Evolutionary conservation across 345 rosid species (phyloP), one percentile per base, ranked within the genome.

Genomic region (Pseudoturritis turrita): DNA sequence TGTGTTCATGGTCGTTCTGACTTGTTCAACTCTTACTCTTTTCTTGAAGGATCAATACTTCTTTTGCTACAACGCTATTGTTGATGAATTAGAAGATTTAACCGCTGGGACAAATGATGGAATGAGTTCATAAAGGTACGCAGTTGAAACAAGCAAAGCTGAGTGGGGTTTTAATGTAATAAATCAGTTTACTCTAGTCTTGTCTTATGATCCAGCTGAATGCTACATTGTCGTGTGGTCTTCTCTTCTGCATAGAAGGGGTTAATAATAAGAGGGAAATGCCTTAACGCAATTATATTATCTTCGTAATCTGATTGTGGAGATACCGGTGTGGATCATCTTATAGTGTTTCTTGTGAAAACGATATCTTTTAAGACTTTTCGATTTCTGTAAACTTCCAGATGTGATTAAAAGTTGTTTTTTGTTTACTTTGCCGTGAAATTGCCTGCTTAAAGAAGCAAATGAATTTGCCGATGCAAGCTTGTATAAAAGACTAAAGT

Each of bases 11-110:
- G 10, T 18, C 12, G 58, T 69, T 72, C 9, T 43, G 52, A 67
- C 69, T 59, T 53, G 33, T 28, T 65, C 15, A 29, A 21, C 21
- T 45, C 47, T 49, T 35, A 6, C 62, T 28, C 9, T 64, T 15
- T 45, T 41, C 33, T 54, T 9, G 2, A 66, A 91, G 99, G 96
- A 89, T 19, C 99, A 91, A 85, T 91, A 84, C 62, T 23, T 59
- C 26, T 95, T 91, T 82, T 91, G 97, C 87, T 81, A 91, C 80
- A 60, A 70, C 7, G 97, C 87, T 0, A 81, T 91, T 46, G 67
- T 84, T 22, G 93, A 91, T 68, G 96, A 91, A 75, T 61, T 91
- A 76, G 87, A 84, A 68, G 88, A 84, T 60, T 73, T 95, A 18
- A 74, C 83, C 19, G 71, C 79, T 10, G 81, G 76, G 64, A 70